phyloP scores from a whole-genome alignment of 2,329 filamentous ascomycete genomes.

The Conoideocrella luteorostrata region DNA sequence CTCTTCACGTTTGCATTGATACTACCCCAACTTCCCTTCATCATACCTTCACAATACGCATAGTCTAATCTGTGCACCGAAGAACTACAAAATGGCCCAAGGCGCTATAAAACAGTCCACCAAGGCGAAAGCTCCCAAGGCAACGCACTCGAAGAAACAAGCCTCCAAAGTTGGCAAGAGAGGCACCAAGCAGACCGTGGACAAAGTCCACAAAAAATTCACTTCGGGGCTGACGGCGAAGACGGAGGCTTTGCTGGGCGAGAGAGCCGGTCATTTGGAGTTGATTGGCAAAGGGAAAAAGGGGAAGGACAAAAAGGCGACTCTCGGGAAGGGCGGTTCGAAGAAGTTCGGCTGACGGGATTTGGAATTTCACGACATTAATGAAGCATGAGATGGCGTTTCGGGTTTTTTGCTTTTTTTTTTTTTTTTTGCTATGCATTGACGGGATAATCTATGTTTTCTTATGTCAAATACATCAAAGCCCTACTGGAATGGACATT shows the following conservation, averaged over 20 bases:
- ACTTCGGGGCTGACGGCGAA: slow-evolving; percentile 45
- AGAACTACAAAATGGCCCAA: slow-evolving; percentile 44
- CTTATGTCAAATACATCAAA: too few relatives aligned
- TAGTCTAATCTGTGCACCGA: too few relatives aligned
- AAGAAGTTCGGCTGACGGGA: slow-evolving; percentile 47
- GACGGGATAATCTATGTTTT: slow-evolving; percentile 6
- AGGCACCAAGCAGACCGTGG: slow-evolving; percentile 37
- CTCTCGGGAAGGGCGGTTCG: slow-evolving; percentile 40
- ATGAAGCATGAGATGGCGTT: neutral
- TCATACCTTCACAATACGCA: too few relatives aligned
- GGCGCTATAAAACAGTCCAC: slow-evolving; percentile 44
- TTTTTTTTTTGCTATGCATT: neutral
- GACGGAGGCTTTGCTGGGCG: slow-evolving; percentile 53
- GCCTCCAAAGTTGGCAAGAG: slow-evolving; percentile 44
- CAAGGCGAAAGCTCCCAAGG: slow-evolving; percentile 32
- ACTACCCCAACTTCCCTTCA: neutral
- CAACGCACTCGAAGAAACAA: slow-evolving; percentile 35
- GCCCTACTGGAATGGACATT: too few relatives aligned
- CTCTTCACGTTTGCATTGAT: too few relatives aligned
- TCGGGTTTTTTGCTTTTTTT: neutral
- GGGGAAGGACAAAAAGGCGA: slow-evolving; percentile 29
- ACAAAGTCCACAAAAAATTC: slow-evolving; percentile 50
- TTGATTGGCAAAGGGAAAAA: slow-evolving; percentile 52
- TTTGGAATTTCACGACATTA: slow-evolving; percentile 1
- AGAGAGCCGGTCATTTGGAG: slow-evolving; percentile 54